Evolutionary conservation across 768 basidiomycete species (phyloP).

Genomic region (Phylloporus scabripes): DNA sequence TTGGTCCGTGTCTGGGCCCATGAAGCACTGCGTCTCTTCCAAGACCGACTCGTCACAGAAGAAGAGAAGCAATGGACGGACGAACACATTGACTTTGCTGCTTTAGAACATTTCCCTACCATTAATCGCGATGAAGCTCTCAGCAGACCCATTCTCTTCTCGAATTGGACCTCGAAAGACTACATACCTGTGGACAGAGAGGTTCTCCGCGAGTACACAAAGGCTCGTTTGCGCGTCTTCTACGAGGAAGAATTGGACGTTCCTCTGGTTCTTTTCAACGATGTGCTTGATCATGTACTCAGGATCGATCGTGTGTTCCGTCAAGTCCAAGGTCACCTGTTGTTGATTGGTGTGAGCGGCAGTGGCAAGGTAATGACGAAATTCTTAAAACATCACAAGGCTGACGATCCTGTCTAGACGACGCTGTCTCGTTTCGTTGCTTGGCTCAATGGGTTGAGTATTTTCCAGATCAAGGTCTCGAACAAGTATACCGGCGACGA

Average conservation of each 20-base stretch:
- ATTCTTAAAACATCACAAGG: conserved; percentile 1
- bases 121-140: conserved; percentile 86
- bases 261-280: conserved; percentile 95
- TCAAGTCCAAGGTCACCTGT: conserved; percentile 92
- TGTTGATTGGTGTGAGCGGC: conserved; percentile 96
- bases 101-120: conserved; percentile 89
- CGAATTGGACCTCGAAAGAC: conserved; percentile 98
- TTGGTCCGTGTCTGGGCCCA: conserved; percentile 97
- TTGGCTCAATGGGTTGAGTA: conserved; percentile 99
- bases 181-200: conserved; percentile 96
- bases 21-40: conserved; percentile 94
- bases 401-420: conserved; percentile 51
- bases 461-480: conserved; percentile 99
- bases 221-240: conserved; percentile 95
- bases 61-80: conserved; percentile 96
- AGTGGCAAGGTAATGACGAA: conserved; percentile 79
- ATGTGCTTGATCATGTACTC: conserved; percentile 95
- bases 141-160: conserved; percentile 87
- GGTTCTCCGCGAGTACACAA: conserved; percentile 89
- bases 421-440: conserved; percentile 97
- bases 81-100: conserved; percentile 78
- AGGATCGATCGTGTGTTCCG: conserved; percentile 99
- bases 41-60: conserved; percentile 91
- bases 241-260: conserved; percentile 99
- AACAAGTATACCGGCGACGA: conserved; percentile 99